phyloP scores from a whole-genome alignment of 371 early-diverging fungal genomes.

The Zancudomyces culisetae region DNA sequence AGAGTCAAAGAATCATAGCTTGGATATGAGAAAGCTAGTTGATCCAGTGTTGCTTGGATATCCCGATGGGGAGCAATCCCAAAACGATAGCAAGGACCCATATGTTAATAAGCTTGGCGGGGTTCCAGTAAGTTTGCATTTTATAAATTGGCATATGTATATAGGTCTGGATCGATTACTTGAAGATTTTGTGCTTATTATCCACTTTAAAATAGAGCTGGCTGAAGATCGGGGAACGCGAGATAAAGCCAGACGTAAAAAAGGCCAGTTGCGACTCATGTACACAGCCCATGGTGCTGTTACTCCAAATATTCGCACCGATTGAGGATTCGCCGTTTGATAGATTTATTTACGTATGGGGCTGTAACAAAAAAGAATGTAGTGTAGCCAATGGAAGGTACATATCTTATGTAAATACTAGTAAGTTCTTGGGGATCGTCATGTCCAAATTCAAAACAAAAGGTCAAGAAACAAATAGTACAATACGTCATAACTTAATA shows the following conservation, averaged over 20 bases:
- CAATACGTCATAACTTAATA: neutral
- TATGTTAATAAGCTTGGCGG: slow-evolving; percentile 52
- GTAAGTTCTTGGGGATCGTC: too few species aligned
- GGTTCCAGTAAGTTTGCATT: slow-evolving; percentile 31
- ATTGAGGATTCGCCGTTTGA: slow-evolving; percentile 50
- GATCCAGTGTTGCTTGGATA: slow-evolving; percentile 34
- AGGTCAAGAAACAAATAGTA: neutral
- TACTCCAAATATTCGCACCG: slow-evolving; percentile 56
- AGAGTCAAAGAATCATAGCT: neutral
- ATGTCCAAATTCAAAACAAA: too few species aligned
- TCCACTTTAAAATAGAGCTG: slow-evolving; percentile 9
- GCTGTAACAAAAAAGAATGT: slow-evolving; percentile 47
- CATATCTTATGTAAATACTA: slow-evolving; percentile 1
- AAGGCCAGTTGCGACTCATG: slow-evolving; percentile 24
- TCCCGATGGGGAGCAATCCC: slow-evolving; percentile 36
- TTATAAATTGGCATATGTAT: neutral
- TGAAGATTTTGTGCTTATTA: neutral
- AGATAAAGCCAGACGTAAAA: slow-evolving; percentile 13
- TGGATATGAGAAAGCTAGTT: slow-evolving; percentile 2
- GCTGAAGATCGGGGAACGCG: slow-evolving; percentile 9
- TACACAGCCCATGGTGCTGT: slow-evolving; percentile 31
- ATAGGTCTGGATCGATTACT: neutral
- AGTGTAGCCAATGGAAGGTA: slow-evolving; percentile 48
- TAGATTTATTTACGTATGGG: slow-evolving; percentile 57
- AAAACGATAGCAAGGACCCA: slow-evolving; percentile 31